Percentiles rank a stretch among this genome's conserved stretches.
phyloP scores from a whole-genome alignment of 1,284 basidiomycete genomes.

The Macrocystidia cucumis region DNA sequence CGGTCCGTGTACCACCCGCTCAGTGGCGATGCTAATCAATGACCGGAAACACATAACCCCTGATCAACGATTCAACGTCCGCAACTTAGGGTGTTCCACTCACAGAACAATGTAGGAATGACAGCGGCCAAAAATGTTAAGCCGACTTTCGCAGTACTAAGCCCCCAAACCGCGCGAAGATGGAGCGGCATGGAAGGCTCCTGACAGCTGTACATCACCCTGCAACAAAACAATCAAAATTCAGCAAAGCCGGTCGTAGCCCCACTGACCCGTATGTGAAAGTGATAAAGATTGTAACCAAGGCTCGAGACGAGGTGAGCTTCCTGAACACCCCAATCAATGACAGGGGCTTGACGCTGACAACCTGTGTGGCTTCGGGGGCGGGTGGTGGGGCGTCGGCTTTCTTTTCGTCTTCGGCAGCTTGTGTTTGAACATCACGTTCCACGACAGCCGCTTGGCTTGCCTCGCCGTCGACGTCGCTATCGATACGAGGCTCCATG shows the following conservation, averaged over 20 bases:
- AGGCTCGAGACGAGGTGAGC: constrained; percentile 44
- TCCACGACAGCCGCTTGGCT: constrained; percentile 2
- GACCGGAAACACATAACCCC: constrained; percentile 5
- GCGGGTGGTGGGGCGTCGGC: background rate
- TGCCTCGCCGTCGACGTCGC: constrained; percentile 7
- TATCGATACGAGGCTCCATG: background rate
- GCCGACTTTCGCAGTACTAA: background rate
- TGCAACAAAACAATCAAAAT: constrained; percentile 42
- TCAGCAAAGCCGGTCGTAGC: too few species aligned
- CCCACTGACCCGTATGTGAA: constrained; percentile 59
- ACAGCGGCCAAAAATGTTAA: constrained; percentile 35
- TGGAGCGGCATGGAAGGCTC: constrained; percentile 1
- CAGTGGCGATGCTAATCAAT: constrained; percentile 33
- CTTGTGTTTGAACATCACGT: too few species aligned
- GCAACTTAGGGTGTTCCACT: constrained; percentile 12
- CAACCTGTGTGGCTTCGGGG: background rate
- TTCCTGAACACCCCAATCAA: constrained; percentile 38
- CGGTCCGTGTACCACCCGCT: background rate
- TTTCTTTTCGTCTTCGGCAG: constrained; percentile 6
- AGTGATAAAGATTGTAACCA: constrained; percentile 41
- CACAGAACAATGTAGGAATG: constrained; percentile 60
- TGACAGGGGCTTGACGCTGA: constrained; percentile 17
- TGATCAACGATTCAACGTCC: background rate
- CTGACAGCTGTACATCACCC: background rate
- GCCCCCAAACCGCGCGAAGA: constrained; percentile 1